A percentile compares a stretch with the other conserved stretches of the same genome.
Evolutionary conservation across 345 rosid species (phyloP).

Genomic region (Alliaria petiolata): DNA sequence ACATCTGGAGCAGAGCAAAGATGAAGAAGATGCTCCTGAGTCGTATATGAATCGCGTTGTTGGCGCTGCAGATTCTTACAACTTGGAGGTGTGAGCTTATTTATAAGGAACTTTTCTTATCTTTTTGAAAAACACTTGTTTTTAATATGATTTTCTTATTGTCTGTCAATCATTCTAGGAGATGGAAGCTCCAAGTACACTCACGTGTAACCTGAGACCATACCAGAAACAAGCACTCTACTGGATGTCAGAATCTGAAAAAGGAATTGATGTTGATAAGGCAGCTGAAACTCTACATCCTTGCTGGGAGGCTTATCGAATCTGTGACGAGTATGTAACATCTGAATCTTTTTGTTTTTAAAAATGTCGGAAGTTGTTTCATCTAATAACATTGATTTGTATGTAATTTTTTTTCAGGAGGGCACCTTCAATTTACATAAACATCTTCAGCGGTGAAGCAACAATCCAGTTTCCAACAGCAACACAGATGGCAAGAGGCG

Average conservation of each 20-base stretch:
- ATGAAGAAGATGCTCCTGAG: slow-evolving; percentile 51
- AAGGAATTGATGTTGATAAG: slow-evolving; percentile 49
- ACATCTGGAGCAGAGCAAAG: slow-evolving; percentile 39
- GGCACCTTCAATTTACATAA: slow-evolving; percentile 58
- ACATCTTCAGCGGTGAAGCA: slow-evolving; percentile 68
- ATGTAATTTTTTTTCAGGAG: slow-evolving; percentile 32
- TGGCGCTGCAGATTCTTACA: slow-evolving; percentile 49
- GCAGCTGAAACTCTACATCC: slow-evolving; percentile 62
- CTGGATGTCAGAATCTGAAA: slow-evolving; percentile 67
- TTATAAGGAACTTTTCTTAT: not conserved
- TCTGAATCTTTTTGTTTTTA: not conserved
- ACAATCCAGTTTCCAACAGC: slow-evolving; percentile 62
- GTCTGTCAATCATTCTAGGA: slow-evolving; percentile 40
- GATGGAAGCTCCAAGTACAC: slow-evolving; percentile 60
- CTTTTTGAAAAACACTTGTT: not conserved
- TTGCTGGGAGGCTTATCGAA: slow-evolving; percentile 62
- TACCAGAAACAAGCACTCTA: slow-evolving; percentile 71
- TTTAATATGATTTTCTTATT: not conserved
- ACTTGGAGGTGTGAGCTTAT: slow-evolving; percentile 42
- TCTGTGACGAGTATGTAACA: slow-evolving; percentile 55
- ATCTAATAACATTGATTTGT: not conserved
- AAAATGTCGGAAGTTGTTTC: not conserved
- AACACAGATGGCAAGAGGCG: slow-evolving; percentile 67
- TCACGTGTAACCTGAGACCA: slow-evolving; percentile 49
- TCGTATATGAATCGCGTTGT: slow-evolving; percentile 50